Base-by-base conservation (phyloP, 2,329 filamentous ascomycete genomes). In the Colletotrichum caudatum region DNA sequence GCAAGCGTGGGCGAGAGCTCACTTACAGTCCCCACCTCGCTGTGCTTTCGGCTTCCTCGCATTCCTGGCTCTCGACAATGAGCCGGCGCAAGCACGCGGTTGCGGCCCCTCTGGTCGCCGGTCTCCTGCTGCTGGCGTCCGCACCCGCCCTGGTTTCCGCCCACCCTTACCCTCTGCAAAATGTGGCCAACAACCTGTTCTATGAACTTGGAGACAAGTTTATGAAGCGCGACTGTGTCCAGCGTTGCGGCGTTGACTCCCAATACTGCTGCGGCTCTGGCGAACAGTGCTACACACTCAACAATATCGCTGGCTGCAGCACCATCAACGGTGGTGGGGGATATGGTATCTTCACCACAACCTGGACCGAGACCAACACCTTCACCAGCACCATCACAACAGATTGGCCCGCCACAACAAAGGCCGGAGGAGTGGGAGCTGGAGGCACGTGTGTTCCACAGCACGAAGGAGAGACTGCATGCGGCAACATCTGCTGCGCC, bases 401-500 rank as follows among this genome's bases (percentile, higher is more conserved):
- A 68, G 82, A 84, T 76, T 81, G 81, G 46, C 82, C 83, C 3
- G 83, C 84, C 0, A 85, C 85, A 6, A 80, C 82, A 26, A 83
- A 83, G 2, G 84, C 78, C 4, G 65, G 57, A 11, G 71, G 59
- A 44, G 67, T 60, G 11, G 71, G 64, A 23, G 64, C 60, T 20
- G 82, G 83, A 29, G 82, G 79, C 50, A 78, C 83, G 74, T 92
- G 89, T 78, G 78, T 84, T 1, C 88, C 89, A 1, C 78, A 79
- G 60, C 82, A 82, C n/a, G 79, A 83, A 5, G 85, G 87, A 66
- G 82, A 93, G 80, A 86, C 86, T 9, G 84, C 88, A 4, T 95
- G 93, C 78, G 92, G 92, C 41, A 78, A 78, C 64, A 90, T 91
- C 70, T 95, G 93, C 85, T 95, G 93, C 80, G 88, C 89, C 33